Percentiles rank a stretch among this genome's conserved stretches.
phyloP scores from a whole-genome alignment of 2,329 filamentous ascomycete genomes.

The Plenodomus lindquistii region DNA sequence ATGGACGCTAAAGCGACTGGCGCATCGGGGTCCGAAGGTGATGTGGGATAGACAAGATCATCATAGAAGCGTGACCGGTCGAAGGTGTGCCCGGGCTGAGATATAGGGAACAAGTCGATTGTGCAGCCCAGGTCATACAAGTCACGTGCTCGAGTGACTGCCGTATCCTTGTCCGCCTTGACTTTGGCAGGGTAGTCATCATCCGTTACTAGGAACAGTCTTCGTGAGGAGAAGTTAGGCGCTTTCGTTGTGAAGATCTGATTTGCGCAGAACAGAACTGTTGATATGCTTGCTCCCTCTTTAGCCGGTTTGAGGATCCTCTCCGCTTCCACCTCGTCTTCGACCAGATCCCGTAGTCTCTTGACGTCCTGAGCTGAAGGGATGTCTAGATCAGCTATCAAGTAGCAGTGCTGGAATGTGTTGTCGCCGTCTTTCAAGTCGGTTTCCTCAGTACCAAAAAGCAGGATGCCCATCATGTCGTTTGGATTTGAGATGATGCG shows the following conservation, averaged over 20 bases:
- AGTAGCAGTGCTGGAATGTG: constrained; percentile 86
- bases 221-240: constrained; percentile 87
- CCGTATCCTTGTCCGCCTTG: constrained; percentile 73
- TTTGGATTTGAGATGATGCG: constrained; percentile 95
- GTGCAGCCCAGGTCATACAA: constrained; percentile 89
- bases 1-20: constrained; percentile 57
- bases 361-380: constrained; percentile 88
- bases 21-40: constrained; percentile 68
- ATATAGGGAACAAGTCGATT: constrained; percentile 93
- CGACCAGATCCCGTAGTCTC: constrained; percentile 71
- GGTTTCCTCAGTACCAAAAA: constrained; percentile 87
- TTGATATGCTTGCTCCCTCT: constrained; percentile 78
- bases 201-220: constrained; percentile 95
- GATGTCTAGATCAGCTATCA: constrained; percentile 84
- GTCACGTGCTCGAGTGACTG: constrained; percentile 88
- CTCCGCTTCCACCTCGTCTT: constrained; percentile 73
- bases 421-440: constrained; percentile 52
- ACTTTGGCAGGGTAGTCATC: constrained; percentile 79
- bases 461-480: constrained; percentile 93
- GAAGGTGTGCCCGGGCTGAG: constrained; percentile 70
- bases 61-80: constrained; percentile 89
- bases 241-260: constrained; percentile 95
- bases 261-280: constrained; percentile 91
- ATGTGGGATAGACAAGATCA: constrained; percentile 85
- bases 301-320: constrained; percentile 71